Percentiles rank a stretch among this genome's conserved stretches.
Evolutionary conservation across 2,329 filamentous ascomycete species (phyloP).

Genomic region (Colletotrichum sp.): DNA sequence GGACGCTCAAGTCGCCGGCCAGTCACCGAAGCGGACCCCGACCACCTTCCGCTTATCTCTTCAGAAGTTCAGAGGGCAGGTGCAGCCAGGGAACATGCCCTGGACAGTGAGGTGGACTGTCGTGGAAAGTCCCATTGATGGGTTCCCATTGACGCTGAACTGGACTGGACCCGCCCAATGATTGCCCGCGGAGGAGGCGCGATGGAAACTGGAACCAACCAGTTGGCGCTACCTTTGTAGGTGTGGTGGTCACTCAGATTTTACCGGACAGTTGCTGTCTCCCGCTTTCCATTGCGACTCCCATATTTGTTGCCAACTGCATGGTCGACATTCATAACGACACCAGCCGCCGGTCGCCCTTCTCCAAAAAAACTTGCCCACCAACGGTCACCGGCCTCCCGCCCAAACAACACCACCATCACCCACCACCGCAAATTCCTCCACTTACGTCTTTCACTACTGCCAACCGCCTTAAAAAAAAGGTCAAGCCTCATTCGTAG

Average conservation of each 20-base stretch:
- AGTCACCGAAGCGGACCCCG: slow-evolving; percentile 13
- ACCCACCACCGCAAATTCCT: neutral
- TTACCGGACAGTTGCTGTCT: neutral
- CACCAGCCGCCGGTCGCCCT: neutral
- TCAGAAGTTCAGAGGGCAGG: neutral
- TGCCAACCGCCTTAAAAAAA: neutral
- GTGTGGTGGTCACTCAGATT: neutral
- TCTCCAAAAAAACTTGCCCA: slow-evolving; percentile 1
- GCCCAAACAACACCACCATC: neutral
- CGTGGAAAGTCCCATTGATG: neutral
- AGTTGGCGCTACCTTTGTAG: neutral
- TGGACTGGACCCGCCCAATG: neutral
- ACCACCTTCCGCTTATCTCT: slow-evolving; percentile 19
- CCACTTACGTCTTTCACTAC: neutral
- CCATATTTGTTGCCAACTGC: neutral
- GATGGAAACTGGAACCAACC: neutral
- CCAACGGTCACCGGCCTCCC: neutral
- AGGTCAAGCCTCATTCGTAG: slow-evolving; percentile 12
- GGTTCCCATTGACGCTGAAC: neutral
- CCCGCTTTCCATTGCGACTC: neutral
- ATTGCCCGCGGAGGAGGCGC: neutral
- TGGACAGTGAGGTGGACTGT: neutral
- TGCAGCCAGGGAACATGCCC: neutral
- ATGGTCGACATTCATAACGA: neutral
- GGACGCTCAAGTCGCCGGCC: neutral